A percentile compares a stretch with the other conserved stretches of the same genome.
phyloP scores from a whole-genome alignment of 176 grass and related monocot genomes.

The Carex cristatella region DNA sequence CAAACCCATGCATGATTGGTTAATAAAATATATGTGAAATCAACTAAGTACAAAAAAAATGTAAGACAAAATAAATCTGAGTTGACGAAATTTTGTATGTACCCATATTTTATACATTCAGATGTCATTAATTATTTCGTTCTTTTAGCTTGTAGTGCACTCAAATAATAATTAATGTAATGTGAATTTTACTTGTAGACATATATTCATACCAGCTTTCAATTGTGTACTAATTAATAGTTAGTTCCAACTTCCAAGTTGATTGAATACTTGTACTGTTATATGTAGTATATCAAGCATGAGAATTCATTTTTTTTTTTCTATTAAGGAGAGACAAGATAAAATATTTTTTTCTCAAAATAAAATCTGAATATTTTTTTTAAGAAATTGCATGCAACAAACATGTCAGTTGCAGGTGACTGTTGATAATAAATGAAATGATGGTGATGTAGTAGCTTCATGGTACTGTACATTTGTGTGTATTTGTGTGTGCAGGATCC shows the following conservation, averaged over 20 bases:
- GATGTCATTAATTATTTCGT: not conserved
- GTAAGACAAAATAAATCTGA: not conserved
- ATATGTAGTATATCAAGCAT: no score
- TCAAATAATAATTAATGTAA: not conserved
- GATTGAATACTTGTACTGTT: no score
- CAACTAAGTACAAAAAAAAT: no score
- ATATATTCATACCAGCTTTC: not conserved
- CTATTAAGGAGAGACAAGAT: no score
- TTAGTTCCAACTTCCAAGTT: no score
- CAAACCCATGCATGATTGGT: not conserved
- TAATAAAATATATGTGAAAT: not conserved
- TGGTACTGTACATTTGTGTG: conserved; percentile 17
- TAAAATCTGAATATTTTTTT: not conserved
- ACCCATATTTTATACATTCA: not conserved
- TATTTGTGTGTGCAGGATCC: conserved; percentile 5
- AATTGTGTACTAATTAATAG: not conserved
- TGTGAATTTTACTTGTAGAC: not conserved
- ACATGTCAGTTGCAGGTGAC: conserved; percentile 20
- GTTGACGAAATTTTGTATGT: not conserved
- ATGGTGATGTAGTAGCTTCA: conserved; percentile 13
- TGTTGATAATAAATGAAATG: conserved; percentile 27
- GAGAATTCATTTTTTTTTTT: no score
- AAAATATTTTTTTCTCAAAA: not conserved
- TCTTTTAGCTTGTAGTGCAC: not conserved
- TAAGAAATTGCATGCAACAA: not conserved